phyloP scores from a whole-genome alignment of 2,329 filamentous ascomycete species.

The Drechslerella stenobrocha region DNA sequence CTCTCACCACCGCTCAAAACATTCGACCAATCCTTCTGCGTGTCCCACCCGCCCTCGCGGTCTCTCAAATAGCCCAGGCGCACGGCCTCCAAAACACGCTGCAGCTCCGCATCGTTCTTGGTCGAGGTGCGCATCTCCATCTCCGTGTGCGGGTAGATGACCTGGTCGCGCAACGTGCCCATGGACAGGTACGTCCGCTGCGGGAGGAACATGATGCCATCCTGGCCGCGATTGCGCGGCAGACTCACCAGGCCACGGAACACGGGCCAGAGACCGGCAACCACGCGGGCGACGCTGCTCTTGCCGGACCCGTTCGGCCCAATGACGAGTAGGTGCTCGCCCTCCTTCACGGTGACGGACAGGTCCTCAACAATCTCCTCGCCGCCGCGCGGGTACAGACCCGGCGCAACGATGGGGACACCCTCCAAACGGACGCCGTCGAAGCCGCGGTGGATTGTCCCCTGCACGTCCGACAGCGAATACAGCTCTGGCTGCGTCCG shows the following conservation, averaged over 20 bases:
- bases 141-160: constrained; percentile 95
- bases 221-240: constrained; percentile 75
- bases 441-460: constrained; percentile 90
- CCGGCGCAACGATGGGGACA: constrained; percentile 87
- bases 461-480: constrained; percentile 87
- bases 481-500: constrained; percentile 76
- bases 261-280: constrained; percentile 92
- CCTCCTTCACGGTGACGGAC: constrained; percentile 83
- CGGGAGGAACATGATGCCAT: constrained; percentile 98
- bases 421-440: constrained; percentile 92
- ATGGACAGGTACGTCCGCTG: constrained; percentile 72
- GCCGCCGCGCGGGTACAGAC: constrained; percentile 83
- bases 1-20: constrained; percentile 97
- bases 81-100: constrained; percentile 77
- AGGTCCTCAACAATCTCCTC: constrained; percentile 88
- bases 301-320: constrained; percentile 95
- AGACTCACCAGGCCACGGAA: constrained; percentile 90
- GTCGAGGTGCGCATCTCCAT: constrained; percentile 86
- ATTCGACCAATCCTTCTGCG: constrained; percentile 97
- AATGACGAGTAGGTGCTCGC: constrained; percentile 91
- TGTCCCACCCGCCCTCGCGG: constrained; percentile 94
- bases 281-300: constrained; percentile 79
- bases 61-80: constrained; percentile 85
- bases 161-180: constrained; percentile 90
- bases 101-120: constrained; percentile 75